Evolutionary conservation across 441 rosid species (phyloP).

Genomic region (Lepidium campestre): DNA sequence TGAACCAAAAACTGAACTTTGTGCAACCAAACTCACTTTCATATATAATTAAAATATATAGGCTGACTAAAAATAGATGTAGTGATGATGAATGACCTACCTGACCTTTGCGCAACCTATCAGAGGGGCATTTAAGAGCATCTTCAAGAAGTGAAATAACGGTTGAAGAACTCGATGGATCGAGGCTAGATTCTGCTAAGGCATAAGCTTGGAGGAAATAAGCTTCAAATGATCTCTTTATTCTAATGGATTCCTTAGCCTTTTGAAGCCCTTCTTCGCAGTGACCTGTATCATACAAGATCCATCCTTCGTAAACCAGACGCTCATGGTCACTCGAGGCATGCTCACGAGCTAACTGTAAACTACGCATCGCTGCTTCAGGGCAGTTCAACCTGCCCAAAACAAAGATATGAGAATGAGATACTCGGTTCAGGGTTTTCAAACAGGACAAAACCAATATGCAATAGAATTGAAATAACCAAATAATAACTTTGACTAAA

Average conservation of each 20-base stretch:
- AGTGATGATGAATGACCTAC: conserved; percentile 32
- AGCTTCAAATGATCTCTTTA: conserved; percentile 88
- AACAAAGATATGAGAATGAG: neutral
- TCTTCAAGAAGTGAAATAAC: conserved; percentile 89
- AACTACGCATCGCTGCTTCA: conserved; percentile 94
- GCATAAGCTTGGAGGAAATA: conserved; percentile 96
- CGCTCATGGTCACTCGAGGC: conserved; percentile 88
- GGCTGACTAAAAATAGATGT: neutral
- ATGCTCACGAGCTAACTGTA: conserved; percentile 82
- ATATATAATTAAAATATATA: neutral
- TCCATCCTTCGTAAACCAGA: conserved; percentile 96
- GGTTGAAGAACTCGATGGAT: conserved; percentile 67
- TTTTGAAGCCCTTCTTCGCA: conserved; percentile 87
- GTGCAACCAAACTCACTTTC: neutral
- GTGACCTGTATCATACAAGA: conserved; percentile 90
- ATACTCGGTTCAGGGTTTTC: conserved; percentile 23
- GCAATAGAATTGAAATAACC: neutral
- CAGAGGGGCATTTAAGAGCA: conserved; percentile 92
- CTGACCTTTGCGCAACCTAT: conserved; percentile 97
- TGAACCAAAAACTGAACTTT: neutral
- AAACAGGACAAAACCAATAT: neutral
- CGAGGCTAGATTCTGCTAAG: conserved; percentile 92
- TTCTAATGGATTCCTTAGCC: conserved; percentile 81
- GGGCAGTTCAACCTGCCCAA: conserved; percentile 83
- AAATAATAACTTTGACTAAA: neutral